Conservation (phyloP, 805 yeast species). For the Saccharomyces kudriavzevii region DNA sequence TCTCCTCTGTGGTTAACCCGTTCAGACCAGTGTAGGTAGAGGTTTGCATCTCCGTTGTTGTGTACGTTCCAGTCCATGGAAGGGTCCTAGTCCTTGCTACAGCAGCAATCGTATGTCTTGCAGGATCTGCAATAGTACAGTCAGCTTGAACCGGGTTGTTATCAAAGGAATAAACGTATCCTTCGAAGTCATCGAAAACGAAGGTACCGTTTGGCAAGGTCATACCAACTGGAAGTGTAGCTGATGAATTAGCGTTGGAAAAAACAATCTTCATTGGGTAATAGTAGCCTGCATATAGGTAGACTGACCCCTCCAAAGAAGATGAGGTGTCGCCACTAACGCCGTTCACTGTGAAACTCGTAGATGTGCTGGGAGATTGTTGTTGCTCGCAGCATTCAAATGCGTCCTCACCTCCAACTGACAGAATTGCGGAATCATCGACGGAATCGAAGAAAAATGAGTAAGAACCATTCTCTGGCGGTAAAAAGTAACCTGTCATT, state of each 20-base stretch:
- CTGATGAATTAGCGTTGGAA: conserved; percentile 8
- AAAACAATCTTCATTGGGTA: conserved; percentile 21
- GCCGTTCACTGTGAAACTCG: conserved; percentile 1
- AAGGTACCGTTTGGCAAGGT: conserved; percentile 10
- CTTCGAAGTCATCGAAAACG: conserved; percentile 3
- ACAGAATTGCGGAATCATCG: conserved; percentile 29
- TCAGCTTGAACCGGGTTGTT: neutral
- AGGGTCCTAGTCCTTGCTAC: neutral
- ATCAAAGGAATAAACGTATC: conserved; percentile 4
- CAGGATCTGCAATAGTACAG: neutral
- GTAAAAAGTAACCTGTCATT: conserved; percentile 19
- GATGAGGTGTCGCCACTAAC: neutral
- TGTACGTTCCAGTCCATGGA: neutral
- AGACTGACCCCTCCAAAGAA: neutral
- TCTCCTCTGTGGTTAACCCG: neutral
- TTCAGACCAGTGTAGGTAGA: neutral
- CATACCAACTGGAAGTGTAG: conserved; percentile 3
- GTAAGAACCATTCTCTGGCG: conserved; percentile 27
- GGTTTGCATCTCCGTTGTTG: neutral
- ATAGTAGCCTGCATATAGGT: conserved; percentile 15
- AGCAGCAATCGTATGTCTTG: neutral
- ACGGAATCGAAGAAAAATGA: conserved; percentile 14
- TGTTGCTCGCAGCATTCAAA: conserved; percentile 29
- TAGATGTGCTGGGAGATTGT: conserved; percentile 2
- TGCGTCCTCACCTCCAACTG: conserved; percentile 26